These are phyloP conservation scores for Tricharina praecox DNA, from an alignment of 495 filamentous ascomycete genomes.

Conservation along the genomic window DNA sequence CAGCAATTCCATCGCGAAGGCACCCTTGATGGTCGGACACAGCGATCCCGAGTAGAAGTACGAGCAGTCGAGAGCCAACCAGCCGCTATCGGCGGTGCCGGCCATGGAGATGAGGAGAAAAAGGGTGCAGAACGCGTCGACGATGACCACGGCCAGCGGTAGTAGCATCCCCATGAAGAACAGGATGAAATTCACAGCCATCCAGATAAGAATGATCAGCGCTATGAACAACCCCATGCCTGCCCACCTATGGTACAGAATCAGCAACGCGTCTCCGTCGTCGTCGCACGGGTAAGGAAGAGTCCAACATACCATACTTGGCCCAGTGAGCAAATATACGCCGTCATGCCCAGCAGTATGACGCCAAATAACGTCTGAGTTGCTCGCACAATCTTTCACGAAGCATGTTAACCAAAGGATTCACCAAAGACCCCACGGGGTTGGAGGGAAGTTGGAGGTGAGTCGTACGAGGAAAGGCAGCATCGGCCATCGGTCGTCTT, in stretches of 20 bases:
- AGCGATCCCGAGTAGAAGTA: not conserved
- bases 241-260: conserved; percentile 17
- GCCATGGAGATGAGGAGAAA: conserved; percentile 21
- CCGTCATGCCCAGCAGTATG: conserved; percentile 13
- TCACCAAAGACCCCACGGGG: not conserved
- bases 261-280: too few relatives aligned
- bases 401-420: not conserved
- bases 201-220: conserved; percentile 15
- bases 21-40: conserved; percentile 11
- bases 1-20: conserved; percentile 14
- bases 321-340: conserved; percentile 5
- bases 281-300: too few relatives aligned
- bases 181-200: conserved; percentile 11
- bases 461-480: conserved; percentile 6
- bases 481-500: conserved; percentile 20
- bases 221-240: conserved; percentile 10
- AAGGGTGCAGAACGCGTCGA: conserved; percentile 17
- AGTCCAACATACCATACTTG: conserved; percentile 12
- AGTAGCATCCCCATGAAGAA: conserved; percentile 17
- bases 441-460: not conserved
- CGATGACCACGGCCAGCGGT: conserved; percentile 18
- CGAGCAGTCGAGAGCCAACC: conserved; percentile 3
- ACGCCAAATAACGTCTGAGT: conserved; percentile 12
- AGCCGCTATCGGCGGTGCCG: conserved; percentile 8
- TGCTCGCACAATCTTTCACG: conserved; percentile 9